Base-by-base conservation (phyloP, 306 rosid species). In the Acmispon strigosus region DNA sequence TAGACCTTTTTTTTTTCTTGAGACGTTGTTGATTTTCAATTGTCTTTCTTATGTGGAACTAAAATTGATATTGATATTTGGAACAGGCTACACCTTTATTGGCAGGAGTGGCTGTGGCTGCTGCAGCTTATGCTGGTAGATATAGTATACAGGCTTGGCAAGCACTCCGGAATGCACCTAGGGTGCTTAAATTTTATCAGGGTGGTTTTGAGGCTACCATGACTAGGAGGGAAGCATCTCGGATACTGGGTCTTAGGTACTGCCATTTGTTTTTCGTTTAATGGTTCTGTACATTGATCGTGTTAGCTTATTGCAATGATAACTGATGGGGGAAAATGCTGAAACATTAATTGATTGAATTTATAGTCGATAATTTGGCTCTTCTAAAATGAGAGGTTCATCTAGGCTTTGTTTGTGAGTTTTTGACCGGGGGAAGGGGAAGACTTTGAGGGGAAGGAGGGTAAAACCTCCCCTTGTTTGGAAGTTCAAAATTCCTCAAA, bases 201-300 rank as follows among this genome's bases (percentile, higher is more conserved):
- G 96, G 98, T 34, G 98, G 96, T 64, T 92, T 92, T 72, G 88
- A 83, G 69, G 73, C 92, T 39, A 68, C 80, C 44, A 92, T 92
- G 96, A 89, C 81, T 14, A 70, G 75, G 72, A 87, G 92, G 80
- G 98, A 92, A 76, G 98, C 98, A 7, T 89, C 98, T 69, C 83
- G 45, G 3, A 88, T 92, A 37, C 87, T 89, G 17, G 96, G 96
- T 62, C 72, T 92, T 75, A 84, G 98, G 98, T 92, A 84, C 32
- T 68, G 1, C 0, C 52, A 6, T 64, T 45, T 36, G 10, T 36
- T 55, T 67, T 66, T 47, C 44, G 49, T 36, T 64, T 66, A 6
- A 32, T 57, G 41, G 11, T 61, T 74, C 24, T 32, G 16, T 29
- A 2, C 12, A 10, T 13, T 69, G 16, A 16, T 22, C 17, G 7